phyloP scores from a whole-genome alignment of 129 eudicot genomes.

The Artemisia annua region DNA sequence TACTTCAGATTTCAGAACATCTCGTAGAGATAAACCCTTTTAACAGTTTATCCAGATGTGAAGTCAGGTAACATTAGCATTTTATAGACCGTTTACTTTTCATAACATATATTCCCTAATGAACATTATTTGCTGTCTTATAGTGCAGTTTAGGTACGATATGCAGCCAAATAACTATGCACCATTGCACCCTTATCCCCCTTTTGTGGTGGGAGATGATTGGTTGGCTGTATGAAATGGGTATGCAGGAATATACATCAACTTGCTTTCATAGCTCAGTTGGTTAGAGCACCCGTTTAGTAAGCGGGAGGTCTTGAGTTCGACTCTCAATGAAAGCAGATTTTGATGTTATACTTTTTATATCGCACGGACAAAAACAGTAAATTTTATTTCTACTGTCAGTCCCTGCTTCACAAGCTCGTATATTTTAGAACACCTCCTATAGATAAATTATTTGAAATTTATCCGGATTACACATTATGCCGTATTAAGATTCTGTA shows the following conservation, averaged over 20 bases:
- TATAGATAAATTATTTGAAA: neutral
- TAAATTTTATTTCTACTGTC: neutral
- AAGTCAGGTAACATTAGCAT: neutral
- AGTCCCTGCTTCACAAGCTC: neutral
- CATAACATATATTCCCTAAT: too few species aligned
- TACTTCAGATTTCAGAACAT: neutral
- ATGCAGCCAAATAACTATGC: neutral
- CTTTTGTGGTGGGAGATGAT: neutral
- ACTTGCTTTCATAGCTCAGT: constrained; percentile 56
- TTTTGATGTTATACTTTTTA: neutral
- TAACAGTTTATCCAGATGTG: too few species aligned
- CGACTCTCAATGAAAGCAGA: constrained; percentile 70
- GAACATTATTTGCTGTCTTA: neutral
- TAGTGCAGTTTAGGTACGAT: neutral
- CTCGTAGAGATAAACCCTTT: neutral
- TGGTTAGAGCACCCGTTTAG: constrained; percentile 71
- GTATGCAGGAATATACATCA: neutral
- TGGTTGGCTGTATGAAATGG: neutral
- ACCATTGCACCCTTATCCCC: neutral
- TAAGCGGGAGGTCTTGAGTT: constrained; percentile 99
- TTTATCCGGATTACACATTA: neutral
- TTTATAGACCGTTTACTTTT: neutral
- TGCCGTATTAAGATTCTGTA: neutral
- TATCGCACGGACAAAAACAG: neutral
- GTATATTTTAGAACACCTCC: neutral